Base-by-base conservation (phyloP, 1,284 basidiomycete genomes). In the Microbotryum intermedium region DNA sequence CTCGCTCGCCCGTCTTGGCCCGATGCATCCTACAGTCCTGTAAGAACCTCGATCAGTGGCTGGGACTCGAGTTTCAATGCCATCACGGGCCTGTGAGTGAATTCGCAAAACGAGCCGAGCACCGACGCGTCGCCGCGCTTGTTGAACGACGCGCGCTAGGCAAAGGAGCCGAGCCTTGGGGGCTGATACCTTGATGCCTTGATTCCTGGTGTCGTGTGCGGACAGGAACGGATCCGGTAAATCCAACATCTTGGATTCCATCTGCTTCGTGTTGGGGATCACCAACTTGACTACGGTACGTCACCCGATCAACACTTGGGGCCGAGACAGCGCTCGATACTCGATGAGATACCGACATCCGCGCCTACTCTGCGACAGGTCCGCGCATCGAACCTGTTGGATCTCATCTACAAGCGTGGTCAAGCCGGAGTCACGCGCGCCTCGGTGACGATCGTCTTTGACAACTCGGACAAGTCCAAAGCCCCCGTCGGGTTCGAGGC, bases 361-460 rank as follows among this genome's bases (percentile, higher is more conserved):
- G n/a, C n/a, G n/a, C n/a, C n/a, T n/a, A n/a, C n/a, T n/a, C n/a
- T n/a, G n/a, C n/a, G n/a, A 10, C 66, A 92, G 90, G 90, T 97
- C 79, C 87, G 94, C 65, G 95, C 94, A 1, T 84, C 87, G 69
- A 98, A 97, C 76, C 86, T 95, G 70, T 90, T 93, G 76, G 95
- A 99, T 74, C 83, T 98, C 68, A 97, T 98, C 63, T 95, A 95
- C 81, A 95, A 89, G 76, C 90, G 94, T 50, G 95, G 95, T 4
- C 93, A 97, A 74, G 94, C 95, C 11, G 95, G 95, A 21, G 82
- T 98, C 62, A 93, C 90, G 5, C 95, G 95, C 78, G 95, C 95
- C 1, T 94, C 90, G 63, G 95, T 99, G 3, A 97, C 95, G 18
- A 92, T 98, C 71, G 93, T 98, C 1, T 99, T 99, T 74, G 91